Evolutionary conservation across 2,329 filamentous ascomycete species (phyloP).

Genomic region (Fusarium liriodendri): DNA sequence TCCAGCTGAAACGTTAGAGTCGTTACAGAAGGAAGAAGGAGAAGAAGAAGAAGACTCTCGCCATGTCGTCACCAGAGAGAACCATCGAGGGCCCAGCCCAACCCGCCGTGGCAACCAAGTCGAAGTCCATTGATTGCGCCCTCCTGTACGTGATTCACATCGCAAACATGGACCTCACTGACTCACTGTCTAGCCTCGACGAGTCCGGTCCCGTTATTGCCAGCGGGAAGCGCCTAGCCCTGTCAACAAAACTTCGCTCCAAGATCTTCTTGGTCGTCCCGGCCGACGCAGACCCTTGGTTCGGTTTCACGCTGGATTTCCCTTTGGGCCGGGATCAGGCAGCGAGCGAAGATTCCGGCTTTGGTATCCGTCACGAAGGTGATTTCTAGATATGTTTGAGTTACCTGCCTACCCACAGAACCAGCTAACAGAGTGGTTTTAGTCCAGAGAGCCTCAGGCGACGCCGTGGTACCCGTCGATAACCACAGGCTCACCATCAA

Average conservation of each 20-base stretch:
- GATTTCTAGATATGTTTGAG: not conserved
- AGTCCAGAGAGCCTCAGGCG: not conserved
- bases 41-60: not conserved
- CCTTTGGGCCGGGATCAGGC: slow-evolving; percentile 2
- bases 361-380: slow-evolving; percentile 12
- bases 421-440: not conserved
- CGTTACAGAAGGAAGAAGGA: not conserved
- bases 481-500: not conserved
- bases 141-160: not conserved
- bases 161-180: not conserved
- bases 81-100: not conserved
- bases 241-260: not conserved
- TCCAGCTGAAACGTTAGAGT: not conserved
- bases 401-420: not conserved
- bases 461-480: not conserved
- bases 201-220: slow-evolving; percentile 9
- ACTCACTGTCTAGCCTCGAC: not conserved
- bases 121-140: not conserved
- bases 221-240: not conserved
- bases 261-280: not conserved
- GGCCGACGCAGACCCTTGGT: not conserved
- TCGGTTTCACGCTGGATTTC: not conserved
- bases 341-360: not conserved
- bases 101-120: not conserved
- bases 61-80: not conserved